Conservation (phyloP, 2,329 filamentous ascomycete species). For the Cryphonectria radicalis region DNA sequence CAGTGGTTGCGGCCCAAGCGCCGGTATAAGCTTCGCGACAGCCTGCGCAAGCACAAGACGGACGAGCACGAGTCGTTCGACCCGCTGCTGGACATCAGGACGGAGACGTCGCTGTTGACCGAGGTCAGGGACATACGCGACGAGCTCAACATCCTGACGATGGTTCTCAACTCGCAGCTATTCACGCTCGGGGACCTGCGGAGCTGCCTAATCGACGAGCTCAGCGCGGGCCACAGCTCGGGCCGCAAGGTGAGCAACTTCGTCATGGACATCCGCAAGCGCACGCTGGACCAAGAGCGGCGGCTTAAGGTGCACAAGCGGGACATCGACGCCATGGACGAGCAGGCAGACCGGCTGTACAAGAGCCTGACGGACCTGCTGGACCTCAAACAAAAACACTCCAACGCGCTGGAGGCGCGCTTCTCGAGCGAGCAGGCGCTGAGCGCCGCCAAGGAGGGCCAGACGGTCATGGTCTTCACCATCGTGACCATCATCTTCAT, state of each 20-base stretch:
- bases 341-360: slow-evolving; percentile 64
- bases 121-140: slow-evolving; percentile 73
- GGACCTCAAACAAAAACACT: slow-evolving; percentile 71
- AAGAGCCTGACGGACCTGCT: slow-evolving; percentile 64
- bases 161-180: slow-evolving; percentile 55
- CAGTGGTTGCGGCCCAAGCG: slow-evolving; percentile 49
- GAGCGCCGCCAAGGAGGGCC: slow-evolving; percentile 57
- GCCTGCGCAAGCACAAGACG: slow-evolving; percentile 39
- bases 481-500: slow-evolving; percentile 51
- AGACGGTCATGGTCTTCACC: slow-evolving; percentile 50
- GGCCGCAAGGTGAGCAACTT: slow-evolving; percentile 31
- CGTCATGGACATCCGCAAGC: slow-evolving; percentile 47
- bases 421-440: slow-evolving; percentile 65
- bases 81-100: slow-evolving; percentile 61
- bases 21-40: slow-evolving; percentile 29
- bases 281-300: slow-evolving; percentile 60
- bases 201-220: slow-evolving; percentile 44
- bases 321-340: slow-evolving; percentile 67
- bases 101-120: slow-evolving; percentile 63
- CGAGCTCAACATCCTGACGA: slow-evolving; percentile 67
- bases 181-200: slow-evolving; percentile 53
- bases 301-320: slow-evolving; percentile 61
- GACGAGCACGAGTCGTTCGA: slow-evolving; percentile 50
- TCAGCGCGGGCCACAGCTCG: slow-evolving; percentile 38
- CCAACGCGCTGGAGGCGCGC: slow-evolving; percentile 68